phyloP scores from a whole-genome alignment of 208 protist genomes.

The Perkinsela sp. region DNA sequence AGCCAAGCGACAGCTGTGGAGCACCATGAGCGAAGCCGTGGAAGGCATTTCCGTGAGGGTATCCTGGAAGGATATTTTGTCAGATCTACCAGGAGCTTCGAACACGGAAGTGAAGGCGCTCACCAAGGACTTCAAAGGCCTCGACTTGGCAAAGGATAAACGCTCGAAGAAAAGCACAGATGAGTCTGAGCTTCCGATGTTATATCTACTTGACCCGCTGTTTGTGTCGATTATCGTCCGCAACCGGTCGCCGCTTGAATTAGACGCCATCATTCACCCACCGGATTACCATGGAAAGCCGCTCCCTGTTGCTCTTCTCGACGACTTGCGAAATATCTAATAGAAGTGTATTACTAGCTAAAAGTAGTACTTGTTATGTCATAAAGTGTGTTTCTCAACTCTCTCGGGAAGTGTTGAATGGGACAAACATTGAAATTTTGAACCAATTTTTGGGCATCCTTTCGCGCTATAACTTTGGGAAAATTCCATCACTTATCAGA shows the following conservation, averaged over 20 bases:
- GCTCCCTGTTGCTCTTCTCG: not conserved
- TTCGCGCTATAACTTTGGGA: too few species aligned
- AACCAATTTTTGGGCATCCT: too few species aligned
- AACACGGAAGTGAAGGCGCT: slow-evolving; percentile 16
- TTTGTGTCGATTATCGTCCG: not conserved
- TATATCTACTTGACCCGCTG: not conserved
- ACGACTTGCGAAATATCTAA: not conserved
- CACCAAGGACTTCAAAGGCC: slow-evolving; percentile 14
- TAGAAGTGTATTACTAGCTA: too few species aligned
- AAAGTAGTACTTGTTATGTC: too few species aligned
- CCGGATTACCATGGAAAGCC: not conserved
- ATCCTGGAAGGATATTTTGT: slow-evolving; percentile 3
- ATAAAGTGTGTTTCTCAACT: too few species aligned
- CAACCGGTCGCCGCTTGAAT: not conserved
- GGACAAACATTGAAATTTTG: too few species aligned
- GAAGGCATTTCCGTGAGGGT: slow-evolving; percentile 1
- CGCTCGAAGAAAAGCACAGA: slow-evolving; percentile 2
- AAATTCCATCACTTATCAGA: too few species aligned
- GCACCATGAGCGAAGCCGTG: not conserved
- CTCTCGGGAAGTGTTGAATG: too few species aligned
- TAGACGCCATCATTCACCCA: not conserved
- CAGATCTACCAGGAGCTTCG: slow-evolving; percentile 15
- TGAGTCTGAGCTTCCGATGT: not conserved
- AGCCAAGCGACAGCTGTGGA: slow-evolving; percentile 6
- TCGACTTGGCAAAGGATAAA: slow-evolving; percentile 6